Percentiles rank a stretch among this genome's conserved stretches.
phyloP scores from a whole-genome alignment of 2,329 filamentous ascomycete genomes.

The Colletotrichum phormii region DNA sequence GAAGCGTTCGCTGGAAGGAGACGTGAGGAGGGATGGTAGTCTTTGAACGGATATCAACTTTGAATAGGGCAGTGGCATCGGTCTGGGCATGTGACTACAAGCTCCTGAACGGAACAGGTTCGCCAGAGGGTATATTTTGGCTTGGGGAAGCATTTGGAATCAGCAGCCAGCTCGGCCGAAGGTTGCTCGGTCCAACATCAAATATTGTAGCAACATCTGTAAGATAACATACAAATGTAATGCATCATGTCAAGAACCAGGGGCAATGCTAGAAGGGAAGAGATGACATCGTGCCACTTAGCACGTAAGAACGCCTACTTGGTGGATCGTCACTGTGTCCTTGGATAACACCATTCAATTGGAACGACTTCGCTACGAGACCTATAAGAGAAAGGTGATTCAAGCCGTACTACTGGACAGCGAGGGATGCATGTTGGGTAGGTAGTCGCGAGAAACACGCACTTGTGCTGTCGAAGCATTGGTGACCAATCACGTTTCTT shows the following conservation, averaged over 20 bases:
- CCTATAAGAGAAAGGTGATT: background rate
- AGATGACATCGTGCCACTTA: too few species aligned
- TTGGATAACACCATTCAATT: too few species aligned
- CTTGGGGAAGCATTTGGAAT: background rate
- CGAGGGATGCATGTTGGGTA: background rate
- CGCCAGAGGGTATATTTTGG: background rate
- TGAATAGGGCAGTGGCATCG: background rate
- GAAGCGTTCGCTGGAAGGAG: slow-evolving; percentile 50
- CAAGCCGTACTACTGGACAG: background rate
- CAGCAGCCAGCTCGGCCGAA: background rate
- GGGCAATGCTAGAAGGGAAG: background rate
- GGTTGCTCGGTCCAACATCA: background rate
- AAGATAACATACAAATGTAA: background rate
- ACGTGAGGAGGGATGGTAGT: background rate
- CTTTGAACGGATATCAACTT: background rate
- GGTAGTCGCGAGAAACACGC: background rate
- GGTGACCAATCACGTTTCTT: slow-evolving; percentile 22
- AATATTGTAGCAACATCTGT: slow-evolving; percentile 8
- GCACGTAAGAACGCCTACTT: too few species aligned
- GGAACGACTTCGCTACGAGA: too few species aligned
- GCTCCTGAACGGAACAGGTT: background rate
- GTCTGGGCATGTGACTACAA: background rate
- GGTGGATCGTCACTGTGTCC: too few species aligned
- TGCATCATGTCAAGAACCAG: background rate
- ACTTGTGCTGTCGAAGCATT: background rate